Evolutionary conservation across 139 green algal genomes (phyloP), one percentile per base, ranked within the genome.

Genomic region (Nannochloris sp.): DNA sequence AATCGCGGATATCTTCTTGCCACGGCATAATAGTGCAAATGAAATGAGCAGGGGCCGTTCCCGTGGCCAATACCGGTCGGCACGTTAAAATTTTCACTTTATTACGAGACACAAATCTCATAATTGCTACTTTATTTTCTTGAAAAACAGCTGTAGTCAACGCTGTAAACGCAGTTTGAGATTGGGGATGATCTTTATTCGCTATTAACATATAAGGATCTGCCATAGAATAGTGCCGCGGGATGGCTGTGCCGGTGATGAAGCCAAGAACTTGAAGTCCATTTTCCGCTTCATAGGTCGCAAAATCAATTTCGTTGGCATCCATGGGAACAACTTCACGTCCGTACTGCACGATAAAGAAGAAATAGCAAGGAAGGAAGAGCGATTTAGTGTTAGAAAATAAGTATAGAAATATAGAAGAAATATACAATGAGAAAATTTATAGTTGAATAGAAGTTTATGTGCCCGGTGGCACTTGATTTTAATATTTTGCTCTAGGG

Each of bases 11-110:
- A 53, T 74, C 67, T 33, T 74, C 67, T 33, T 48, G 35, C 12
- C 58, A 74, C 0, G 67, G 67, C 32, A 74, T 60, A 10, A 2
- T 3, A 38, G 68, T 74, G 10, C 68, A 54, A 31, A 74, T 51
- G 42, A 74, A 61, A 38, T 68, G 59, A 4, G 58, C 15, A 3
- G 45, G 56, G 2, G 45, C 9, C 4, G 31, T 19, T 30, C 10
- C 54, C 2, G 42, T 51, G 42, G 42, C 42, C 19, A 51, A 27
- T 19, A 51, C 42, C 19, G 42, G 42, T 19, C 19, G 19, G 19
- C 19, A 19, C 19, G 19, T 19, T 19, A 51, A 27, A 27, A 51
- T 51, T 51, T 51, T 19, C 19, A 51, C 42, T 51, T 51, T 51
- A 19, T 19, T 19, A 19, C 36, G 45, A 6, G 32, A 54, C n/a